A percentile compares a stretch with the other conserved stretches of the same genome.
Evolutionary conservation across 2,329 filamentous ascomycete species (phyloP).

Genomic region (Aureobasidium sp.): DNA sequence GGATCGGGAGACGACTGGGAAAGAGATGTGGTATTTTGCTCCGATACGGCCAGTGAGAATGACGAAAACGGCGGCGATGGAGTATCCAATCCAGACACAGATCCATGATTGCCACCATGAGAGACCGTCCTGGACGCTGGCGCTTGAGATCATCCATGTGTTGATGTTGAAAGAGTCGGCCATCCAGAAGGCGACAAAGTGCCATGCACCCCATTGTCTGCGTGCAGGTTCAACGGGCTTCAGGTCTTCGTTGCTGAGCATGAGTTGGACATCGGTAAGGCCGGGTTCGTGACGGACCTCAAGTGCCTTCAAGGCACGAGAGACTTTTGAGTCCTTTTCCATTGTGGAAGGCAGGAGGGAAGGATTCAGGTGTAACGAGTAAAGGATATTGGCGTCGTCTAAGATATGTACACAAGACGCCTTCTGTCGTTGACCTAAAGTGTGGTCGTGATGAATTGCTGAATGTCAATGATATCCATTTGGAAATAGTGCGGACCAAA

Average conservation of each 20-base stretch:
- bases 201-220: conserved; percentile 78
- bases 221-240: conserved; percentile 65
- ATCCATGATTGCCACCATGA: conserved; percentile 45
- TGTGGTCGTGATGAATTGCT: neutral
- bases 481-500: neutral
- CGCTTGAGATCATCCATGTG: conserved; percentile 61
- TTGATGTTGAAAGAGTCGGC: conserved; percentile 76
- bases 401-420: conserved; percentile 18
- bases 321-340: conserved; percentile 1
- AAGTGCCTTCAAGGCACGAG: conserved; percentile 39
- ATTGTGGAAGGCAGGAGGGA: conserved; percentile 17
- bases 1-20: conserved; percentile 70
- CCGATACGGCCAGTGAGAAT: conserved; percentile 75
- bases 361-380: neutral
- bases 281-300: conserved; percentile 55
- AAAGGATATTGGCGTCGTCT: neutral
- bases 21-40: conserved; percentile 80
- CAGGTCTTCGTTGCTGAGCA: conserved; percentile 66
- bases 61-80: conserved; percentile 68
- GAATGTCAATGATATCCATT: neutral
- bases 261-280: conserved; percentile 72
- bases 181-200: conserved; percentile 80
- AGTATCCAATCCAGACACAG: conserved; percentile 60
- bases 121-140: conserved; percentile 66
- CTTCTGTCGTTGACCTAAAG: neutral